phyloP scores from a whole-genome alignment of 1,284 basidiomycete genomes.

The Boletellus deceptivus region DNA sequence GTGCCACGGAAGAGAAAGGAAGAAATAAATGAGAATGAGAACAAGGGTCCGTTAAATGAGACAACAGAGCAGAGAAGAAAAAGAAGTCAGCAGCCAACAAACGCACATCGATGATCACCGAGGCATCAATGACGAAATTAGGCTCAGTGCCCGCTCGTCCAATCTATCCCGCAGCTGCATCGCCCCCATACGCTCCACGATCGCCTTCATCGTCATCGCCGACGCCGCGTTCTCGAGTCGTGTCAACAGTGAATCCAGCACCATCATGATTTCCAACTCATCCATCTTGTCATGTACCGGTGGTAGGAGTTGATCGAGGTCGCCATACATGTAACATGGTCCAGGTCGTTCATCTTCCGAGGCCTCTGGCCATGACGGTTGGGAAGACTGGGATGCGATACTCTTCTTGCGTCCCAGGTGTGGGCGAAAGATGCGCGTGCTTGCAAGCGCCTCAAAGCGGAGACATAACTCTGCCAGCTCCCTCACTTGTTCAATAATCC shows the following conservation, averaged over 20 bases:
- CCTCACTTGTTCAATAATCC: constrained; percentile 73
- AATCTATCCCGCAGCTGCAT: constrained; percentile 35
- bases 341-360: constrained; percentile 34
- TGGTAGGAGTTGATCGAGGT: constrained; percentile 70
- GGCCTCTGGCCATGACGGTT: constrained; percentile 12
- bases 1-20: too few relatives aligned
- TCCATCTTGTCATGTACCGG: constrained; percentile 69
- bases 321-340: constrained; percentile 48
- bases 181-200: constrained; percentile 26
- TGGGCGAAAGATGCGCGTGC: constrained; percentile 59
- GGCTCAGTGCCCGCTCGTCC: constrained; percentile 49
- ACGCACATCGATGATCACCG: constrained; percentile 10
- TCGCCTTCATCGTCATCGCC: constrained; percentile 44
- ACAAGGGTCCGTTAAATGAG: neutral
- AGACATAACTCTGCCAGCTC: constrained; percentile 77
- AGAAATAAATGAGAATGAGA: too few relatives aligned
- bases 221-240: constrained; percentile 82
- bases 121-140: constrained; percentile 33
- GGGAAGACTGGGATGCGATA: constrained; percentile 17
- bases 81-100: neutral
- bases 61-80: neutral
- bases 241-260: constrained; percentile 74
- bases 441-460: constrained; percentile 80
- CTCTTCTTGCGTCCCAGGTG: constrained; percentile 47
- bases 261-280: constrained; percentile 72